Percentiles rank a stretch among this genome's conserved stretches.
Conservation (phyloP, 495 filamentous ascomycete species). For the Cairneyella variabilis region DNA sequence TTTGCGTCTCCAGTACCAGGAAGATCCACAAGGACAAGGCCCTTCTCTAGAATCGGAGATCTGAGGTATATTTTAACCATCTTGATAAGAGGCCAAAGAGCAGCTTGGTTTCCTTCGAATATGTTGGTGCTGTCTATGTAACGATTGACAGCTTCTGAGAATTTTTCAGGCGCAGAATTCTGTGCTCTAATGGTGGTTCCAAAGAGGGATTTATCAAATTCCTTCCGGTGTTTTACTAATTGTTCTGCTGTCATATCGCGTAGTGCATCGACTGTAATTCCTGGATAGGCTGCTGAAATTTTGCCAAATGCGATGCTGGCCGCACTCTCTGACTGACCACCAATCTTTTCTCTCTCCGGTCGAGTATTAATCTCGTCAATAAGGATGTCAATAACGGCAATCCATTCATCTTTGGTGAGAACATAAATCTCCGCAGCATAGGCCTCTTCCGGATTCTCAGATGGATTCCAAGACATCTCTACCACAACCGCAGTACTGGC, state of each 20-base stretch:
- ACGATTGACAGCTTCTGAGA: constrained; percentile 41
- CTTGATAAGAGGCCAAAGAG: constrained; percentile 65
- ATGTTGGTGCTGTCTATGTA: constrained; percentile 43
- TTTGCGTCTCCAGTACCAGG: constrained; percentile 66
- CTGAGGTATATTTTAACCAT: constrained; percentile 60
- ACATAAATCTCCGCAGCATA: neutral
- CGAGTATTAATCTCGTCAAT: constrained; percentile 46
- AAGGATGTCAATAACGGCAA: constrained; percentile 30
- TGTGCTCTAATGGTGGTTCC: constrained; percentile 41
- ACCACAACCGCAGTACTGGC: neutral
- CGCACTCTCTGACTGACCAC: constrained; percentile 32
- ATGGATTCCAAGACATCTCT: neutral
- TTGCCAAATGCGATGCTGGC: constrained; percentile 48
- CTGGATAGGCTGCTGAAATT: constrained; percentile 60
- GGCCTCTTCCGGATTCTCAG: neutral
- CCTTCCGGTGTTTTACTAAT: constrained; percentile 36
- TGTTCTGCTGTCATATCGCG: constrained; percentile 30
- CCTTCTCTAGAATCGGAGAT: constrained; percentile 51
- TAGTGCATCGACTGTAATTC: constrained; percentile 45
- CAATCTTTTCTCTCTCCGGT: constrained; percentile 34
- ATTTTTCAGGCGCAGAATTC: constrained; percentile 30
- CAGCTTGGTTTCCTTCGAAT: constrained; percentile 35
- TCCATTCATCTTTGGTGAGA: neutral
- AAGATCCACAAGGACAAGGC: constrained; percentile 63
- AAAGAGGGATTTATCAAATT: constrained; percentile 36